Conservation (phyloP, 2,329 filamentous ascomycete genomes). For the Colletotrichum chlorophyti region DNA sequence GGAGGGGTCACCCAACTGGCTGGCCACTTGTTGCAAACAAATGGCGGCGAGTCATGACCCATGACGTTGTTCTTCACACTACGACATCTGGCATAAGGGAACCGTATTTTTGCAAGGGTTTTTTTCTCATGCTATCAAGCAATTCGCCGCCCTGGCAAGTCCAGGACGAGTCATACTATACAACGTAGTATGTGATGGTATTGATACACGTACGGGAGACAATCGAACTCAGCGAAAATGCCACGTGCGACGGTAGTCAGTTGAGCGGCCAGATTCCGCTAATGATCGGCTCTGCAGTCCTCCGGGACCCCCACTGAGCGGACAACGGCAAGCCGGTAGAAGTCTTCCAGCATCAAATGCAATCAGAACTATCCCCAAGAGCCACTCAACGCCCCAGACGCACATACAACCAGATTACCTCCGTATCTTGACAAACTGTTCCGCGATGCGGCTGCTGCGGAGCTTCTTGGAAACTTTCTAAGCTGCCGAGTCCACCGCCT, state of each 20-base stretch:
- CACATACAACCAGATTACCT: background rate
- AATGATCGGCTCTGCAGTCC: background rate
- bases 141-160: too few species aligned
- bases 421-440: background rate
- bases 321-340: background rate
- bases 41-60: slow-evolving; percentile 17
- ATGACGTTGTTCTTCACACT: slow-evolving; percentile 24
- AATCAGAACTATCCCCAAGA: background rate
- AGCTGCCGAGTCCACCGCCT: background rate
- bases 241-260: background rate
- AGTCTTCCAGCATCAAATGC: background rate
- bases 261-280: background rate
- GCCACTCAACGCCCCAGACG: background rate
- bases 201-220: background rate
- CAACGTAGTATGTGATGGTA: too few species aligned
- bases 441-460: background rate
- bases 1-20: slow-evolving; percentile 1
- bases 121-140: too few species aligned
- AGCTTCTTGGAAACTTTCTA: slow-evolving; percentile 1
- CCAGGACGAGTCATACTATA: too few species aligned
- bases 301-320: background rate
- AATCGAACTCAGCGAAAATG: background rate
- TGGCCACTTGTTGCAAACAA: background rate
- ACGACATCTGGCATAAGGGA: background rate
- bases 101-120: too few species aligned